Evolutionary conservation across 352 stramenopile species (phyloP), one percentile per base, ranked within the genome.

Genomic region (Globisporangium nodosum): DNA sequence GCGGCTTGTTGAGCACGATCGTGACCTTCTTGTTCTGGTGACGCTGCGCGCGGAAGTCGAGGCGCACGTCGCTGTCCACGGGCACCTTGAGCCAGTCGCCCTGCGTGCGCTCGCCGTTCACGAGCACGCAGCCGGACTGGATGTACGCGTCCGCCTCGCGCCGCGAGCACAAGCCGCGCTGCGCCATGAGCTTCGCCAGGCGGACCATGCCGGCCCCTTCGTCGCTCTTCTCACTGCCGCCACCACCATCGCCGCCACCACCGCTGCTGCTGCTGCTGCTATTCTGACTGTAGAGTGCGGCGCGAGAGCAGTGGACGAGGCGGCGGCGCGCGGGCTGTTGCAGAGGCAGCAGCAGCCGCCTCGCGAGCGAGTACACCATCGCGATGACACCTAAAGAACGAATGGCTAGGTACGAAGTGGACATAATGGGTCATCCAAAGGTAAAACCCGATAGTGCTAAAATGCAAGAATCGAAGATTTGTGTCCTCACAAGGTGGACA

Each of bases 111-210:
- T 90, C 68, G 51, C 82, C 78, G 64, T 94, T 81, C 43, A 94
- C 85, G 50, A 90, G 61, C 45, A 94, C 85, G 49, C 65, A 69
- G 54, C 82, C 82, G 8, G 68, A 70, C 59, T 92, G 81, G 57
- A 94, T 94, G 66, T 92, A 92, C 7, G 69, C 71, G 40, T 94
- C 85, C 7, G 82, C 85, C 62, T 94, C 85, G 52, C 82, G 85
- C 9, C 85, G 77, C 54, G 82, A 92, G 63, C 85, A 94, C 16
- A 94, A 66, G 0, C 83, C 81, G 63, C 74, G 70, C 56, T 89
- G 74, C 5, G 79, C 79, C 81, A 92, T 94, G 33, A 94, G 71
- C 69, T 93, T 93, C 54, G 81, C 78, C 15, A 93, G 60, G 8
- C 84, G 84, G 37, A 93, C 59, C 50, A 75, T 70, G 58, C 54